Base-by-base conservation (phyloP, 2,329 filamentous ascomycete species). In the Tolypocladium paradoxum region DNA sequence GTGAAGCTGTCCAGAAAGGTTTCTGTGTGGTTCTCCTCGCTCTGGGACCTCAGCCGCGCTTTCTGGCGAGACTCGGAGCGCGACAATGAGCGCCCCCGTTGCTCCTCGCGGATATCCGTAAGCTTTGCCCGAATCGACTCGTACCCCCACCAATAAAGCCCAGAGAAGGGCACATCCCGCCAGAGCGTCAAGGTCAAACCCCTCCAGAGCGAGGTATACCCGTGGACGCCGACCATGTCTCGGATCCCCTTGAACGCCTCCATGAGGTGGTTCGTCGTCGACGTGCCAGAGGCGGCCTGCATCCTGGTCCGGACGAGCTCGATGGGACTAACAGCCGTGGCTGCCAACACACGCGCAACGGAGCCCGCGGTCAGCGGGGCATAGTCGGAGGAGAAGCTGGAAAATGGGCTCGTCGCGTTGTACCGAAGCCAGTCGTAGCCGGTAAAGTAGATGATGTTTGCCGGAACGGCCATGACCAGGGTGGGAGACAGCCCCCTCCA, bases 381-480 rank as follows among this genome's bases (percentile, higher is more conserved):
- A 60, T 88, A 90, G 9, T 81, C 78, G 59, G 92, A 88, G 16
- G 79, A 78, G 22, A 77, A 60, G 43, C 74, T 76, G 36, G 77
- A 78, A 57, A 97, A 79, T 0, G 90, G 91, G 60, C 88, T 95
- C 43, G 72, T 73, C 1, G 76, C 73, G 62, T 88, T 87, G 58
- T 79, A 87, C 36, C 93, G 84, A 54, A 99, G 69, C 87, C 90
- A 96, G 65, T 99, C 93, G 70, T 99, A 99, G 38, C 93, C 93
- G 14, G 93, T 95, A 64, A 97, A 96, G 71, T 99, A 99, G 59
- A 99, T 97, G 60, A 99, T 93, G 67, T 99, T 99, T 29, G 85
- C 90, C 0, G 93, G 93, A 6, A 99, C 81, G 0, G 90, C 85
- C 93, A 99, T 99, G 58, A 90, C 79, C 24, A 99, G 74, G 0